Evolutionary conservation across 352 stramenopile genomes (phyloP), one percentile per base, ranked within the genome.

Genomic region (Nothophytophthora sp.): DNA sequence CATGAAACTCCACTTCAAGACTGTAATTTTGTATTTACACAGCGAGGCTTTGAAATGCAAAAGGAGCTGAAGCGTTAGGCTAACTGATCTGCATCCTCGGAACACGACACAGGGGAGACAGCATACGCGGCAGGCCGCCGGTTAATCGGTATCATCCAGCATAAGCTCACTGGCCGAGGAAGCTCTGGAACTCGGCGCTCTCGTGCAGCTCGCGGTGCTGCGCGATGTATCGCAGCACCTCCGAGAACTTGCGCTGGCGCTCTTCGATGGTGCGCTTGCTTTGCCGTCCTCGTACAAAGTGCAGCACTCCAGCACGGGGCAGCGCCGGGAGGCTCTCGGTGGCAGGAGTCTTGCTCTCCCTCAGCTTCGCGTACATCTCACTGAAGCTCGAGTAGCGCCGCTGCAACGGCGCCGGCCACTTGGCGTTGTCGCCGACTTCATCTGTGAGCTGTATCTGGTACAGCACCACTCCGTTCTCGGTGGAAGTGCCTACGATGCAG

Each of bases 341-440:
- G n/a, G 70, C 36, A 6, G 61, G 52, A 7, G 81, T 33, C 19
- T 72, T 68, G 10, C 55, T 58, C 30, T 55, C 56, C 18, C 73
- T 66, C 4, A 86, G 39, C 49, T 74, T 67, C 15, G 39, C 34
- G 59, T 82, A 66, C 59, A 88, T 63, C n/a, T 78, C 70, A 16
- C 48, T 67, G 45, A 89, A 89, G 16, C 70, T 56, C 0, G 60
- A 76, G 56, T 84, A 89, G n/a, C 78, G 75, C 18, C 63, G 62
- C 39, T 58, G 32, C 12, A 78, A 10, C 0, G 64, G 67, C 7
- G 53, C 28, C 15, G 55, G 18, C 71, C 63, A 76, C 57, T 74
- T 56, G 12, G 43, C 41, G 25, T 49, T 54, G 35, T 65, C 35
- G 1, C 55, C 57, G 11, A 55, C 38, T 5, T 72, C 63, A 36